Evolutionary conservation across 768 basidiomycete genomes (phyloP).

Genomic region (Suillus americanus): DNA sequence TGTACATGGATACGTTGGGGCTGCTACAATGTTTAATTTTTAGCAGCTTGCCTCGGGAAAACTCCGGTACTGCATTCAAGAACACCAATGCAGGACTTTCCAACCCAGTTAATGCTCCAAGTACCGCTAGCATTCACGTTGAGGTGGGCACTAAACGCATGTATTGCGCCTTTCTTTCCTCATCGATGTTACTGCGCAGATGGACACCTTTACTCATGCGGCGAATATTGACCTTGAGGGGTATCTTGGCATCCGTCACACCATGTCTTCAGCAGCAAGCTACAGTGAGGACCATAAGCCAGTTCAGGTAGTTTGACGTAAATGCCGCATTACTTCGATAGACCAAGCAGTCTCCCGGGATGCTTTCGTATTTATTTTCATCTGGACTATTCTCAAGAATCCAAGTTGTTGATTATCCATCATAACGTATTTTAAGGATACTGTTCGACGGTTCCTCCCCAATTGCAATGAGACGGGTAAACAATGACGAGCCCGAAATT

Average conservation of each 20-base stretch:
- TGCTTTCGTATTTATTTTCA: neutral
- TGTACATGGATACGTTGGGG: neutral
- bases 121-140: conserved; percentile 28
- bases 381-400: neutral
- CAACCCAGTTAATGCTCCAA: neutral
- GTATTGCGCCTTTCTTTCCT: neutral
- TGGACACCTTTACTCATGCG: conserved; percentile 28
- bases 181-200: conserved; percentile 18
- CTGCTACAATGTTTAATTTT: neutral
- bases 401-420: neutral
- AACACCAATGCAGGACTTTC: conserved; percentile 11
- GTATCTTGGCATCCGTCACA: neutral
- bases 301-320: neutral
- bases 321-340: neutral
- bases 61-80: conserved; percentile 19
- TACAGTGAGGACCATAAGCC: conserved; percentile 4
- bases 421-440: neutral
- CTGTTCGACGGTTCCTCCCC: neutral
- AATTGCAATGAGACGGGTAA: neutral
- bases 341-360: neutral
- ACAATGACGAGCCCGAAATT: neutral
- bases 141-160: conserved; percentile 26
- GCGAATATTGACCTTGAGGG: conserved; percentile 2
- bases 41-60: conserved; percentile 19
- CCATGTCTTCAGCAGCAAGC: neutral